phyloP scores from a whole-genome alignment of 2,329 filamentous ascomycete genomes.

The Teratosphaeria epicoccoides region DNA sequence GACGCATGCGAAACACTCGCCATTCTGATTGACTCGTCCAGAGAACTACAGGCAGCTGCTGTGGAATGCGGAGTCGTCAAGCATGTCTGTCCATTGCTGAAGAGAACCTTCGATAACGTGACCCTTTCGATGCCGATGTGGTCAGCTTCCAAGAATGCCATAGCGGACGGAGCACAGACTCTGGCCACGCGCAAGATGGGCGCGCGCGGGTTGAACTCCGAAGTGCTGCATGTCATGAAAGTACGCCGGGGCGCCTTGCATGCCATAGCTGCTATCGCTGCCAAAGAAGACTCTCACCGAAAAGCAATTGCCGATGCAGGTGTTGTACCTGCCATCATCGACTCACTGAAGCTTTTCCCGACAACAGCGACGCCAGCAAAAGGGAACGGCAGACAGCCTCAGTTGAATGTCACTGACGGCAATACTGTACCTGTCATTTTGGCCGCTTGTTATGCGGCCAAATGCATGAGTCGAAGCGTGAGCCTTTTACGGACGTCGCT shows the following conservation, averaged over 20 bases:
- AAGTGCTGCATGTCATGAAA: constrained; percentile 58
- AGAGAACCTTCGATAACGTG: constrained; percentile 54
- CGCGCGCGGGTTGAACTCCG: constrained; percentile 48
- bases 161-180: constrained; percentile 15
- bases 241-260: constrained; percentile 66
- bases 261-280: constrained; percentile 70
- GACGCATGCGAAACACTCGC: constrained; percentile 66
- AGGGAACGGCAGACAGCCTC: constrained; percentile 23
- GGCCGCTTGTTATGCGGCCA: constrained; percentile 71
- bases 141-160: constrained; percentile 30
- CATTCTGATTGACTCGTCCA: constrained; percentile 66
- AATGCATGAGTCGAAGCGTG: constrained; percentile 75
- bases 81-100: constrained; percentile 52
- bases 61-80: constrained; percentile 58
- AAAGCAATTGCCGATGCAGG: constrained; percentile 74
- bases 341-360: constrained; percentile 59
- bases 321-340: constrained; percentile 70
- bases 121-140: constrained; percentile 43
- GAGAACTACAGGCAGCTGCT: constrained; percentile 69
- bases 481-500: constrained; percentile 74
- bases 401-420: constrained; percentile 47
- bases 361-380: constrained; percentile 16
- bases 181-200: constrained; percentile 41
- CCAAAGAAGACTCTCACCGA: constrained; percentile 72
- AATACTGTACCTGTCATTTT: constrained; percentile 72